A percentile compares a stretch with the other conserved stretches of the same genome.
Evolutionary conservation across 495 filamentous ascomycete genomes (phyloP).

Genomic region (Neurospora hispaniola): DNA sequence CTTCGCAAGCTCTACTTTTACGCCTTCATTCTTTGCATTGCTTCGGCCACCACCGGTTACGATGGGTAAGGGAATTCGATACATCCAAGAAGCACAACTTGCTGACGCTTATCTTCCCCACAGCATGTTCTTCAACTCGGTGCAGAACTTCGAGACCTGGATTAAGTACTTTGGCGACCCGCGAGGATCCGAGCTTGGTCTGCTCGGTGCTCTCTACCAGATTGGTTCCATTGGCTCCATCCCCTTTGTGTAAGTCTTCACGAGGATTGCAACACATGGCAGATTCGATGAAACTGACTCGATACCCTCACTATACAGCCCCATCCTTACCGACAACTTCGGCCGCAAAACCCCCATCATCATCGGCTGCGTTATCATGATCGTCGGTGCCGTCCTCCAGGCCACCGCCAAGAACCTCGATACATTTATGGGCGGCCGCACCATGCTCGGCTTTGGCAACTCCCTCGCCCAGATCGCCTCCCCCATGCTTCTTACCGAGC

Average conservation of each 20-base stretch:
- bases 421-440: slow-evolving; percentile 32
- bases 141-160: slow-evolving; percentile 44
- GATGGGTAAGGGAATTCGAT: slow-evolving; percentile 37
- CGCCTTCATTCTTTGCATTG: slow-evolving; percentile 46
- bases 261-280: not conserved
- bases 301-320: slow-evolving; percentile 24
- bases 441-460: slow-evolving; percentile 49
- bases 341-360: slow-evolving; percentile 53
- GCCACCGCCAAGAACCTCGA: slow-evolving; percentile 37
- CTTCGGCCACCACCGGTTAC: slow-evolving; percentile 56
- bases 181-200: slow-evolving; percentile 41
- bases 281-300: slow-evolving; percentile 11
- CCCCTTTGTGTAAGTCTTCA: slow-evolving; percentile 45
- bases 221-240: slow-evolving; percentile 55
- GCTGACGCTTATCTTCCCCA: slow-evolving; percentile 6
- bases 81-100: not conserved
- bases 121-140: slow-evolving; percentile 46
- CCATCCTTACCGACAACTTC: slow-evolving; percentile 48
- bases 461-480: slow-evolving; percentile 50
- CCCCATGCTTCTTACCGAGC: slow-evolving; percentile 53
- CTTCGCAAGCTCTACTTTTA: slow-evolving; percentile 52
- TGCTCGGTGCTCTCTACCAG: slow-evolving; percentile 59
- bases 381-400: slow-evolving; percentile 49
- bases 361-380: slow-evolving; percentile 54
- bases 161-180: slow-evolving; percentile 42